A percentile compares a stretch with the other conserved stretches of the same genome.
Conservation (phyloP, 2,329 filamentous ascomycete species). For the Cladophialophora carrionii region DNA sequence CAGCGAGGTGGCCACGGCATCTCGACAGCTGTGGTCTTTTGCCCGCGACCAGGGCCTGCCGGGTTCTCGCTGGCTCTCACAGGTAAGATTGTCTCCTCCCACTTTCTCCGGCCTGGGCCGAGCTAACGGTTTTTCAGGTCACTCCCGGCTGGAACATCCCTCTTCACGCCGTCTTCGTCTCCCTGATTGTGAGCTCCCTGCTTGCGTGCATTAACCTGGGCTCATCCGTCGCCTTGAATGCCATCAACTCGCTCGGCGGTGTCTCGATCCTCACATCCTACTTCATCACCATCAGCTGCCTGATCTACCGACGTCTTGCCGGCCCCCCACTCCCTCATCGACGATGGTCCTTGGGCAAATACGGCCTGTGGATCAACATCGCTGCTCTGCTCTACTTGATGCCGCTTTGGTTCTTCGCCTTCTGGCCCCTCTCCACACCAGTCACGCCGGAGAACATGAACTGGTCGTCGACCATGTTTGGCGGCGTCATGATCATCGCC, state of each 20-base stretch:
- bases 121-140: conserved; percentile 8
- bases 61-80: conserved; percentile 9
- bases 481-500: conserved; percentile 50
- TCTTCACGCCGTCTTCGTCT: conserved; percentile 43
- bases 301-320: conserved; percentile 50
- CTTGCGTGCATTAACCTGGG: conserved; percentile 44
- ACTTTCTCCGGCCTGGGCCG: background rate
- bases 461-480: conserved; percentile 49
- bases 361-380: conserved; percentile 43
- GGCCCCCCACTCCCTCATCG: conserved; percentile 48
- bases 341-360: conserved; percentile 46
- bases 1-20: conserved; percentile 61
- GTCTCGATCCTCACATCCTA: conserved; percentile 45
- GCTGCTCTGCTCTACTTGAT: conserved; percentile 43
- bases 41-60: conserved; percentile 49
- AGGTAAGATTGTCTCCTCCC: background rate
- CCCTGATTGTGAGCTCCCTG: conserved; percentile 50
- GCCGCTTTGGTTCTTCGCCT: conserved; percentile 45
- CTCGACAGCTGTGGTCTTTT: conserved; percentile 62
- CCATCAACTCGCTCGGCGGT: conserved; percentile 46
- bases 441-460: conserved; percentile 46
- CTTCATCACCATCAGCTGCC: conserved; percentile 49
- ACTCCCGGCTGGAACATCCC: conserved; percentile 46
- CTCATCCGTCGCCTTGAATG: conserved; percentile 46
- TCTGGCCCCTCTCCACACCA: conserved; percentile 44